Evolutionary conservation across 192 early-diverging fungal species (phyloP).

Genomic region (Coemansia javaensis): DNA sequence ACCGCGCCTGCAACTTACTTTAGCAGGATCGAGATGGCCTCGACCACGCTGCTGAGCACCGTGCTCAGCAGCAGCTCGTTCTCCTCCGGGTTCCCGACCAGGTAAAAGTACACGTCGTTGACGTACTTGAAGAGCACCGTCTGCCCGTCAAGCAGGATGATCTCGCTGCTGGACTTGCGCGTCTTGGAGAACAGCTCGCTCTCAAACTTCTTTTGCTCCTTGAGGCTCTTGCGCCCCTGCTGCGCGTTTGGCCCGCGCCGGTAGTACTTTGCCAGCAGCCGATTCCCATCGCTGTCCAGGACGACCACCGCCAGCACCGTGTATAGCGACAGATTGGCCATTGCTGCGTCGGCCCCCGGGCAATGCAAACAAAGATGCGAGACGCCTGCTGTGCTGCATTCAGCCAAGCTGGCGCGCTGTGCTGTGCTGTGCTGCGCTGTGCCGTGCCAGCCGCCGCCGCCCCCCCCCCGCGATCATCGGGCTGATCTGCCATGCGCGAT

Average conservation of each 20-base stretch:
- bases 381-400: too few species aligned
- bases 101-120: conserved; percentile 86
- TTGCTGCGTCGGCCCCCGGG: too few species aligned
- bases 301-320: conserved; percentile 84
- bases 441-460: too few species aligned
- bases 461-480: too few species aligned
- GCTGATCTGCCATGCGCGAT: neutral
- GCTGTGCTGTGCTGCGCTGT: neutral
- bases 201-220: conserved; percentile 90
- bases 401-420: too few species aligned
- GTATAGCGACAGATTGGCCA: conserved; percentile 81
- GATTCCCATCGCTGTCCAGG: conserved; percentile 88
- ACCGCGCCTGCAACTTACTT: conserved; percentile 61
- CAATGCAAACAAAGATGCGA: too few species aligned
- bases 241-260: conserved; percentile 15
- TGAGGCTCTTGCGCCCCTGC: conserved; percentile 46
- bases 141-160: conserved; percentile 91
- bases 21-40: conserved; percentile 78
- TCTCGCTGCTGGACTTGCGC: conserved; percentile 71
- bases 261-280: conserved; percentile 94
- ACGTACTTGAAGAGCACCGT: conserved; percentile 82
- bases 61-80: conserved; percentile 86
- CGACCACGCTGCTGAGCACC: conserved; percentile 75
- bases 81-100: conserved; percentile 85
- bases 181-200: conserved; percentile 90